These are phyloP conservation scores for Durio zibethinus DNA, from an alignment of 345 rosid species.

Conservation along the genomic window DNA sequence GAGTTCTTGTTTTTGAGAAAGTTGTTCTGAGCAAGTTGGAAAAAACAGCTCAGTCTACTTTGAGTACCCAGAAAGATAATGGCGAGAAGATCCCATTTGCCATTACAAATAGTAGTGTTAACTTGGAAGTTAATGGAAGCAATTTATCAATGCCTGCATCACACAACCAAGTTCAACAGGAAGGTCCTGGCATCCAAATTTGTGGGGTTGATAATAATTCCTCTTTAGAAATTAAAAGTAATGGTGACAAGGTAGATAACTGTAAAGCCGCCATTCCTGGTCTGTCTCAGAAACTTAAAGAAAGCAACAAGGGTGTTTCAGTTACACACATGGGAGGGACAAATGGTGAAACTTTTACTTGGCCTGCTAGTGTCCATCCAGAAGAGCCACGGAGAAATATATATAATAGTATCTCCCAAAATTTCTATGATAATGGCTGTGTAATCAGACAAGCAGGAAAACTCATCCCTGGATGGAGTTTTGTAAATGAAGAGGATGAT, in stretches of 20 bases:
- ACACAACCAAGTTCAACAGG: slow-evolving; percentile 22
- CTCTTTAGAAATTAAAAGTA: slow-evolving; percentile 13
- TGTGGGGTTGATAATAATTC: slow-evolving; percentile 3
- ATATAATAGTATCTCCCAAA: slow-evolving; percentile 15
- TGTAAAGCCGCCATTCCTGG: neutral
- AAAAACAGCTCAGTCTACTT: slow-evolving; percentile 7
- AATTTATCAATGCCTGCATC: slow-evolving; percentile 18
- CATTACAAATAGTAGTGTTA: neutral
- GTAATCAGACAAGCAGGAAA: slow-evolving; percentile 21
- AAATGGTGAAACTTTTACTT: slow-evolving; percentile 6
- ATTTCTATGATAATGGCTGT: slow-evolving; percentile 22
- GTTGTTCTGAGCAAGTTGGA: slow-evolving; percentile 26
- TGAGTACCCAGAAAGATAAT: slow-evolving; percentile 18
- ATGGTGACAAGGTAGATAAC: slow-evolving; percentile 10
- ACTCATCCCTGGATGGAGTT: slow-evolving; percentile 31
- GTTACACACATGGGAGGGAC: slow-evolving; percentile 12
- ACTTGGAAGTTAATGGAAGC: slow-evolving; percentile 12
- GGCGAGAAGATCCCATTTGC: slow-evolving; percentile 21
- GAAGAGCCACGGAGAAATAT: slow-evolving; percentile 19
- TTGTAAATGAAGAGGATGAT: slow-evolving; percentile 20
- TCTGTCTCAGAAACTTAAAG: slow-evolving; percentile 19
- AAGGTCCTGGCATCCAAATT: slow-evolving; percentile 13
- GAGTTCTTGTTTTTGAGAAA: slow-evolving; percentile 20
- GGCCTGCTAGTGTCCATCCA: slow-evolving; percentile 19
- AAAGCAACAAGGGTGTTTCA: slow-evolving; percentile 2